Percentiles rank a stretch among this genome's conserved stretches.
These are phyloP conservation scores for Populus trichocarpa DNA, from an alignment of 441 rosid species.

Conservation along the genomic window DNA sequence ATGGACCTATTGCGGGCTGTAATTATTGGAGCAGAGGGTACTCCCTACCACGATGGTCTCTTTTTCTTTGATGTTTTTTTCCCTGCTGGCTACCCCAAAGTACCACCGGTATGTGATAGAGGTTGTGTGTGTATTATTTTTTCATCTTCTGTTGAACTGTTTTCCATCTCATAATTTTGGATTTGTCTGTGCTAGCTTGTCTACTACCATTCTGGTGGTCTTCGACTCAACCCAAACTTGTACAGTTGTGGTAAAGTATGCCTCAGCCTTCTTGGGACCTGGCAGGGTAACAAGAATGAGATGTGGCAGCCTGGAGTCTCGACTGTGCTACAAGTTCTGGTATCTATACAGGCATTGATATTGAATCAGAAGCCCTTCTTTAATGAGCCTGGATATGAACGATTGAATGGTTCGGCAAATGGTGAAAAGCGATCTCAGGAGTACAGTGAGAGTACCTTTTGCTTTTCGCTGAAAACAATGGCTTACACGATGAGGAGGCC, in stretches of 20 bases:
- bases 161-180: constrained; percentile 19
- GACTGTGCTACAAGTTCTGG: constrained; percentile 82
- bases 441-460: constrained; percentile 66
- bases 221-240: constrained; percentile 82
- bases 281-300: constrained; percentile 67
- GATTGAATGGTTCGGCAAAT: constrained; percentile 25
- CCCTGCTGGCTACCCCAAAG: constrained; percentile 65
- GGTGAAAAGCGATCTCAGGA: constrained; percentile 47
- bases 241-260: constrained; percentile 77
- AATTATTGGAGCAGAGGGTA: constrained; percentile 87
- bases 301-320: constrained; percentile 76
- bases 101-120: constrained; percentile 64
- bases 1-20: constrained; percentile 96
- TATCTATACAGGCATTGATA: constrained; percentile 87
- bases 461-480: constrained; percentile 74
- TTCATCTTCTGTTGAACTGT: constrained; percentile 1
- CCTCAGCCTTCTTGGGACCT: constrained; percentile 89
- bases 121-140: constrained; percentile 9
- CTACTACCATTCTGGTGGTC: constrained; percentile 75
- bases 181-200: constrained; percentile 48
- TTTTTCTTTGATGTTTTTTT: constrained; percentile 85
- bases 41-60: constrained; percentile 97
- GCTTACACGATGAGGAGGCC: constrained; percentile 60
- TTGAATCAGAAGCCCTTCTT: constrained; percentile 77
- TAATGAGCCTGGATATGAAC: constrained; percentile 79